Evolutionary conservation across 1,139 yeast genomes (phyloP).

Genomic region (Yamadazyma membranifaciens): DNA sequence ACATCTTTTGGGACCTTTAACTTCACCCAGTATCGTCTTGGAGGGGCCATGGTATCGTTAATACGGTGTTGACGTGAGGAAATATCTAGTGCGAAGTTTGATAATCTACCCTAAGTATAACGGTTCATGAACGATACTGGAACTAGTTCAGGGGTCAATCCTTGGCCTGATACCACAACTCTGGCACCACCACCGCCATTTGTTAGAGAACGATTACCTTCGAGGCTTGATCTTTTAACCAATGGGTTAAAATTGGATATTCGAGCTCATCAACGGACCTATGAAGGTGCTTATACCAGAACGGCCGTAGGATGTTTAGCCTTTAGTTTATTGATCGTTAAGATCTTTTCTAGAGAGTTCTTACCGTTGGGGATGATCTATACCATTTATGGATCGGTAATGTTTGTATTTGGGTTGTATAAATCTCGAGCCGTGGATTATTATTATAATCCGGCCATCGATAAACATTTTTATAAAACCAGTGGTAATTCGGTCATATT

Average conservation of each 20-base stretch:
- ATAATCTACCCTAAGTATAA: too few species aligned
- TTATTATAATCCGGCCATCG: conserved; percentile 43
- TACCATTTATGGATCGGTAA: conserved; percentile 48
- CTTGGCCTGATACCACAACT: background rate
- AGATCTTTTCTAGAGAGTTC: conserved; percentile 52
- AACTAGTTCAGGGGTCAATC: conserved; percentile 3
- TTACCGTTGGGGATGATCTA: conserved; percentile 53
- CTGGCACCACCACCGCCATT: conserved; percentile 10
- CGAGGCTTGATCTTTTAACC: conserved; percentile 34
- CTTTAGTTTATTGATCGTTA: conserved; percentile 47
- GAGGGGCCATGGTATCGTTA: conserved; percentile 26
- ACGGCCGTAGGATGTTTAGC: conserved; percentile 50
- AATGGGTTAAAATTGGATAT: conserved; percentile 47
- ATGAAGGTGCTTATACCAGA: conserved; percentile 60
- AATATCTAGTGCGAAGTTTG: too few species aligned
- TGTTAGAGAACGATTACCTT: conserved; percentile 23
- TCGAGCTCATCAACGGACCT: conserved; percentile 60
- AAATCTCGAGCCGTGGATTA: conserved; percentile 46
- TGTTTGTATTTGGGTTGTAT: conserved; percentile 47
- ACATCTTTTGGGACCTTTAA: conserved; percentile 29
- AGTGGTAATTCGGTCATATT: conserved; percentile 51
- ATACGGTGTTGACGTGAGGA: background rate
- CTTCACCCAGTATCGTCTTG: conserved; percentile 35
- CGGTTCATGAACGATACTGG: background rate
- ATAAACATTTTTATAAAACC: conserved; percentile 44